Evolutionary conservation across 257 asterid species (phyloP).

Genomic region (Solanum peruvianum): DNA sequence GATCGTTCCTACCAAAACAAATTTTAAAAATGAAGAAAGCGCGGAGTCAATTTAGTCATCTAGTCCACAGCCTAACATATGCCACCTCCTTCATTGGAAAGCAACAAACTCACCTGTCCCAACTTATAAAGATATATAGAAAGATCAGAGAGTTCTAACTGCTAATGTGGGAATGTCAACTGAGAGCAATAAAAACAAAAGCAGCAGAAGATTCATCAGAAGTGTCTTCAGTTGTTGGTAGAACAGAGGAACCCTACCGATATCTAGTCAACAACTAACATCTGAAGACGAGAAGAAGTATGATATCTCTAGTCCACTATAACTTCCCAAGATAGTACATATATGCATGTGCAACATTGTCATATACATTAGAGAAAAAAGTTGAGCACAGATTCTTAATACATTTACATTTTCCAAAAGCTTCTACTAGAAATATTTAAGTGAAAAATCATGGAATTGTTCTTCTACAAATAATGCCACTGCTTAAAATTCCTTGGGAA

Average conservation of each 20-base stretch:
- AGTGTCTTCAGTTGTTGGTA: neutral
- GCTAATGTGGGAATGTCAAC: neutral
- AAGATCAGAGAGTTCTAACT: neutral
- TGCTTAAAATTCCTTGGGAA: neutral
- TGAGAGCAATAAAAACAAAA: neutral
- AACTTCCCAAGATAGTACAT: neutral
- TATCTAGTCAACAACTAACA: neutral
- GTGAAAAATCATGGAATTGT: neutral
- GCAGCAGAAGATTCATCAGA: neutral
- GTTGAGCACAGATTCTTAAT: neutral
- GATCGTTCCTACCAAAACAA: neutral
- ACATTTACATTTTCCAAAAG: neutral
- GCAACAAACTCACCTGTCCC: neutral
- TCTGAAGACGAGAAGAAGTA: neutral
- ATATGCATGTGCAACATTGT: neutral
- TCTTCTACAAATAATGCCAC: neutral
- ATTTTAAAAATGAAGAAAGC: neutral
- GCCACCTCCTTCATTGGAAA: neutral
- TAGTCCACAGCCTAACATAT: neutral
- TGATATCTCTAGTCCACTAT: neutral
- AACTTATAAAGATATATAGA: neutral
- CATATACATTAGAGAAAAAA: neutral
- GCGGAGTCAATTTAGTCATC: neutral
- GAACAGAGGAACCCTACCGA: neutral
- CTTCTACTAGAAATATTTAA: neutral